Evolutionary conservation across 2,329 filamentous ascomycete species (phyloP).

Genomic region (Helminthosporium solani): DNA sequence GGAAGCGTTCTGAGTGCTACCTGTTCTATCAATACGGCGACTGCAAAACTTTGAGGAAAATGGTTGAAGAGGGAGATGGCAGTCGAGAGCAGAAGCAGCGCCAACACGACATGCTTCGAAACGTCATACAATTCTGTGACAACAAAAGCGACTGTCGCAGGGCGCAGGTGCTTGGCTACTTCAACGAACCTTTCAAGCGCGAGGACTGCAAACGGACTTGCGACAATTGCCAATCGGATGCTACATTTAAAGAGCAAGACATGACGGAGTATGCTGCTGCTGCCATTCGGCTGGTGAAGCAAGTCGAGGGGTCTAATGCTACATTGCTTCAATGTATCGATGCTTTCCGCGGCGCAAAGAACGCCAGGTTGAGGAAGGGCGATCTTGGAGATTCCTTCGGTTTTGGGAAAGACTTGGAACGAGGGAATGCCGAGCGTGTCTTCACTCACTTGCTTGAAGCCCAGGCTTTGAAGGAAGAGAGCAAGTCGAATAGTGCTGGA

Average conservation of each 20-base stretch:
- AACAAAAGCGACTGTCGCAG: slow-evolving; percentile 85
- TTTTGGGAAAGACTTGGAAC: slow-evolving; percentile 66
- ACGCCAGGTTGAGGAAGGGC: slow-evolving; percentile 58
- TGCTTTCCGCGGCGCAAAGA: slow-evolving; percentile 71
- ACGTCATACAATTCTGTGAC: slow-evolving; percentile 84
- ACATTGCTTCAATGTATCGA: slow-evolving; percentile 76
- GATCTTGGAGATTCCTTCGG: slow-evolving; percentile 61
- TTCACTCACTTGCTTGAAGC: slow-evolving; percentile 75
- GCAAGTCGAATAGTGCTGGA: slow-evolving; percentile 61
- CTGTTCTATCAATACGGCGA: slow-evolving; percentile 85
- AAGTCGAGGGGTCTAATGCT: slow-evolving; percentile 59
- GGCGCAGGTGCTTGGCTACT: slow-evolving; percentile 88
- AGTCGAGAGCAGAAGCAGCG: slow-evolving; percentile 77
- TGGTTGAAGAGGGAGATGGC: slow-evolving; percentile 82
- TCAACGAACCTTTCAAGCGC: slow-evolving; percentile 77
- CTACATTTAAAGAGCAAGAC: slow-evolving; percentile 71
- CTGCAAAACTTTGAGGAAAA: slow-evolving; percentile 68
- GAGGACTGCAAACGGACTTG: slow-evolving; percentile 73
- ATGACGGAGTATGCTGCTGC: slow-evolving; percentile 72
- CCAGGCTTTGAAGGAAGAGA: slow-evolving; percentile 70
- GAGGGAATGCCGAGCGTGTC: slow-evolving; percentile 79
- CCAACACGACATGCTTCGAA: slow-evolving; percentile 80
- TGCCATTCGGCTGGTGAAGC: slow-evolving; percentile 67
- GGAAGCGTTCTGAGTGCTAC: slow-evolving; percentile 82
- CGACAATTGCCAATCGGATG: slow-evolving; percentile 82